Evolutionary conservation across 2,329 filamentous ascomycete species (phyloP).

Genomic region (Colletotrichum zoysiae): DNA sequence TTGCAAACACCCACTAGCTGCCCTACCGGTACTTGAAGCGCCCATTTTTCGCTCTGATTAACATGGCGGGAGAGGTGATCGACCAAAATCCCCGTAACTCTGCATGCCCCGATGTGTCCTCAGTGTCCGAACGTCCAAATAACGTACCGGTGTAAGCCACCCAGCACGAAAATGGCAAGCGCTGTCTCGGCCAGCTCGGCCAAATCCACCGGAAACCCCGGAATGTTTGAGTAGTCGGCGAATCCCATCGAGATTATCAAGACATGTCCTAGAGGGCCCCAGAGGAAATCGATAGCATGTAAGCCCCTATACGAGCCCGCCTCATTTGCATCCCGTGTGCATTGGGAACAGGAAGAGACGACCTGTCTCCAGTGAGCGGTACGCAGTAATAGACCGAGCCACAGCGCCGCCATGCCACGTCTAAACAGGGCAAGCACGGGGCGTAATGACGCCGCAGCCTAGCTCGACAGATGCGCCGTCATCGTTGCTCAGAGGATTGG

Average conservation of each 20-base stretch:
- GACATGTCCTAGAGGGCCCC: constrained; percentile 33
- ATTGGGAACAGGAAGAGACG: background rate
- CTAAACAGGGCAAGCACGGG: constrained; percentile 22
- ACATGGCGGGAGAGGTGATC: constrained; percentile 8
- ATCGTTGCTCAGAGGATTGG: background rate
- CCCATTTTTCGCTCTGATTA: constrained; percentile 1
- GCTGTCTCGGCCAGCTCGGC: constrained; percentile 37
- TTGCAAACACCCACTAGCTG: constrained; percentile 13
- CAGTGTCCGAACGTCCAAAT: constrained; percentile 4
- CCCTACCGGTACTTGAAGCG: constrained; percentile 28
- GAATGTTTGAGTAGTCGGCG: constrained; percentile 6
- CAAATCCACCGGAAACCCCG: constrained; percentile 23
- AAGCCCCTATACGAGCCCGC: constrained; percentile 16
- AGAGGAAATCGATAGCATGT: constrained; percentile 15
- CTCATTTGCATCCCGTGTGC: constrained; percentile 27
- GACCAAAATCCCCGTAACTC: constrained; percentile 1
- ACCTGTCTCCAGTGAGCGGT: constrained; percentile 3
- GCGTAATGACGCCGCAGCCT: constrained; percentile 7
- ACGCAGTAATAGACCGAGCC: constrained; percentile 12
- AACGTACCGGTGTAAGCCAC: background rate
- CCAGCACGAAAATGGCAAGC: constrained; percentile 26
- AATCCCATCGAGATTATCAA: constrained; percentile 19
- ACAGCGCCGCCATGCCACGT: constrained; percentile 30
- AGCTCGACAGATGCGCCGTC: constrained; percentile 28
- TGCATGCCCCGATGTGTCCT: background rate